Evolutionary conservation across 495 filamentous ascomycete species (phyloP).

Genomic region (Xylaria scruposa): DNA sequence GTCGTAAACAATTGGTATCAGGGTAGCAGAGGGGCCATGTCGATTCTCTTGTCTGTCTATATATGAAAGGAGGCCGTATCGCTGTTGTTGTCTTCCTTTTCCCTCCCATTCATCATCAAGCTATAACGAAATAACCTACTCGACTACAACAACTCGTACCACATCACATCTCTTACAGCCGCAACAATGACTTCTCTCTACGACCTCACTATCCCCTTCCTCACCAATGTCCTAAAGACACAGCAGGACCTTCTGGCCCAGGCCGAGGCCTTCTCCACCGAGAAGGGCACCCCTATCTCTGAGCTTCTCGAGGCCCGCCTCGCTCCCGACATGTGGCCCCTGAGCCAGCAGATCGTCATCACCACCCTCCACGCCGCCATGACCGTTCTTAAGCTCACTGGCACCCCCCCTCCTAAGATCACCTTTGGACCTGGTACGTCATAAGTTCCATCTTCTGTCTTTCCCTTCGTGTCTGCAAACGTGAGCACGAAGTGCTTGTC

Average conservation of each 20-base stretch:
- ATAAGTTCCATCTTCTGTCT: neutral
- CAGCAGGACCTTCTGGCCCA: slow-evolving; percentile 37
- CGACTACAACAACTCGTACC: neutral
- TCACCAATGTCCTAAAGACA: slow-evolving; percentile 39
- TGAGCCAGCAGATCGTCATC: slow-evolving; percentile 55
- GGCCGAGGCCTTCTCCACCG: slow-evolving; percentile 37
- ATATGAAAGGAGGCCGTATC: slow-evolving; percentile 10
- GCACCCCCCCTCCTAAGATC: neutral
- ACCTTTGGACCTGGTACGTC: slow-evolving; percentile 21
- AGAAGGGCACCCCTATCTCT: slow-evolving; percentile 25
- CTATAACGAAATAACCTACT: slow-evolving; percentile 8
- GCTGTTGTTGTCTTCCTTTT: neutral
- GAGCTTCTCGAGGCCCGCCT: slow-evolving; percentile 39
- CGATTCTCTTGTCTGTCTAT: slow-evolving; percentile 18
- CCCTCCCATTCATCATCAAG: slow-evolving; percentile 15
- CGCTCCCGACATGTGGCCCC: slow-evolving; percentile 55
- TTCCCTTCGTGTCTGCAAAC: neutral
- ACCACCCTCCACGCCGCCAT: slow-evolving; percentile 36
- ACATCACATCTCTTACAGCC: slow-evolving; percentile 5
- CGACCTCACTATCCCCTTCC: slow-evolving; percentile 36
- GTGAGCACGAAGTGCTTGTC: neutral
- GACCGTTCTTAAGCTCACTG: slow-evolving; percentile 14
- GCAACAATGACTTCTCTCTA: slow-evolving; percentile 42
- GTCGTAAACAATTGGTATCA: slow-evolving; percentile 8
- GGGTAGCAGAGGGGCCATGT: neutral